These are phyloP conservation scores for Capsicum rhomboideum DNA, from an alignment of 257 asterid species.

Conservation along the genomic window DNA sequence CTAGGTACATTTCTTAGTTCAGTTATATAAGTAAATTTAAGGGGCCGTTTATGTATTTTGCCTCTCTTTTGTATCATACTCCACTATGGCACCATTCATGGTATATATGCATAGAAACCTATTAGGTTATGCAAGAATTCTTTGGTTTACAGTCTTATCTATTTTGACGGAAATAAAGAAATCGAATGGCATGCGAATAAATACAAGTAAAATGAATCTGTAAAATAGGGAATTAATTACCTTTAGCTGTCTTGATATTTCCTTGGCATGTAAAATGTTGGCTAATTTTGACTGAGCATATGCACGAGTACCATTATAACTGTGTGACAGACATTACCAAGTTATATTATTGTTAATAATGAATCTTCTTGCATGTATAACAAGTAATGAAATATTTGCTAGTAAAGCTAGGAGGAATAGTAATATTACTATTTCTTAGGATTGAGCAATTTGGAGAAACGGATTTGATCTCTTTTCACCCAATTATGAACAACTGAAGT, in stretches of 20 bases:
- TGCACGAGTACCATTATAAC: constrained; percentile 77
- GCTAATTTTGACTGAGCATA: constrained; percentile 89
- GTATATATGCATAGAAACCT: neutral
- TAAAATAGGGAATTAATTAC: constrained; percentile 18
- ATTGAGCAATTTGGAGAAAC: constrained; percentile 52
- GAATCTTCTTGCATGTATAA: no score
- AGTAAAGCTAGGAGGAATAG: neutral
- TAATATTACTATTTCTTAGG: constrained; percentile 49
- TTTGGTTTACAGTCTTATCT: neutral
- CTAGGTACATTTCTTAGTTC: neutral
- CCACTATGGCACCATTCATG: neutral
- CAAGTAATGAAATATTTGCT: neutral
- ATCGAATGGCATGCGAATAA: neutral
- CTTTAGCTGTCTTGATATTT: constrained; percentile 75
- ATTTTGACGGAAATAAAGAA: neutral
- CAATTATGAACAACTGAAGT: constrained; percentile 81
- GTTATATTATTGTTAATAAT: no score
- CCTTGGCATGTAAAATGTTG: constrained; percentile 87
- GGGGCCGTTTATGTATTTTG: neutral
- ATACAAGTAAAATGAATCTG: neutral
- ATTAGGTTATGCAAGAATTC: neutral
- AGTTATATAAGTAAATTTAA: neutral
- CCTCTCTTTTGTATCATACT: neutral
- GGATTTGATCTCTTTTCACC: constrained; percentile 50
- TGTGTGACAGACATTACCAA: constrained; percentile 17